Base-by-base conservation (phyloP, 2,329 filamentous ascomycete species). In the Meredithiella fracta region DNA sequence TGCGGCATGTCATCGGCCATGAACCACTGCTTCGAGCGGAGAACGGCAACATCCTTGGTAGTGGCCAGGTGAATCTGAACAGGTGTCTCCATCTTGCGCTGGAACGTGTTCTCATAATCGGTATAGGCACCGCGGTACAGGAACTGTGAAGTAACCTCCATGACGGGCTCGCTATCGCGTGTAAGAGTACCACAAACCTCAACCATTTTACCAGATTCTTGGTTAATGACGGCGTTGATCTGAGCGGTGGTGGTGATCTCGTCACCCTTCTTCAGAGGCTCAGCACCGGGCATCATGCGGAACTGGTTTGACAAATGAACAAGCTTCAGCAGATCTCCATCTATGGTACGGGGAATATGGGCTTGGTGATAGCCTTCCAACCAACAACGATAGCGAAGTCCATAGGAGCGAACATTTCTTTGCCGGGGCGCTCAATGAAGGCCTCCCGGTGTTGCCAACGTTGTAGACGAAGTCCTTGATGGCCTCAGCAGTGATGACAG, bases 391-490 rank as follows among this genome's bases (percentile, higher is more conserved):
- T 95, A 62, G 90, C 90, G 65, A 95, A 98, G 70, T 98, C 92
- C 92, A 98, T 98, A 31, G 94, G 92, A 6, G 92, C 92, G 63
- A 85, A 91, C 61, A 96, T 86, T 60, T 86, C 83, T 74, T 97
- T 97, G 62, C 89, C 91, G 47, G 90, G 91, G 51, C 91, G 81
- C 65, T 97, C 91, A 54, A 98, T 91, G 63, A 98, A 98, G 6
- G 92, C 90, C 68, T 98, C 92, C 91, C 91, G 14, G 86, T 95
- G 72, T 98, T 98, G 61, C 94, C 92, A 62, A 98, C 92, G 49
- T 92, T 91, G 66, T 98, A 90, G n/a, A 97, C 89, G 63, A 98
- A 98, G 72, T 98, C 90, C 60, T 94, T 94, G 72, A 98, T 96
- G 60, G 85, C 90, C 67, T 96, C 86, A 59, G 84, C 82, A 3